These are phyloP conservation scores for Aspergillus ustus DNA, from an alignment of 2,329 filamentous ascomycete species.

Conservation along the genomic window DNA sequence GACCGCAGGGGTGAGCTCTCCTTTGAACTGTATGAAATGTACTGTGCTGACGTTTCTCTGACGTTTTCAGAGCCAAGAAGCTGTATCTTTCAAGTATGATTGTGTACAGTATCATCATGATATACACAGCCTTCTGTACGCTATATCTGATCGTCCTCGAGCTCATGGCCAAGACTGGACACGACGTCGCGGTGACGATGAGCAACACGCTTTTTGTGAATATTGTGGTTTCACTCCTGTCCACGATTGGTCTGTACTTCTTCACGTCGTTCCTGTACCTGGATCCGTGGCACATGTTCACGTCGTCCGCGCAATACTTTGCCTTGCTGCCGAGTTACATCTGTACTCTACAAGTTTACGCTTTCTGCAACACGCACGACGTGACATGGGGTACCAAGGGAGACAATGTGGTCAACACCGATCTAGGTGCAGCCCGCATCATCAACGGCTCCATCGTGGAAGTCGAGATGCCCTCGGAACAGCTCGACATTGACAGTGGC, in stretches of 20 bases:
- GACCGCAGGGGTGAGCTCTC: constrained; percentile 85
- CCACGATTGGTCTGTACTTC: constrained; percentile 92
- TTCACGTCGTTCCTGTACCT: constrained; percentile 95
- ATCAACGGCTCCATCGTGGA: constrained; percentile 81
- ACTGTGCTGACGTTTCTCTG: too few relatives aligned
- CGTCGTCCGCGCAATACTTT: constrained; percentile 88
- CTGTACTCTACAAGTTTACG: constrained; percentile 96
- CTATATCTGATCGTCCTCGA: constrained; percentile 90
- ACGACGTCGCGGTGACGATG: constrained; percentile 57
- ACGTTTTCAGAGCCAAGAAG: constrained; percentile 82
- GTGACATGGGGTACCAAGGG: constrained; percentile 99
- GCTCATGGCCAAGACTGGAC: constrained; percentile 59
- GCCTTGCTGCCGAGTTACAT: constrained; percentile 90
- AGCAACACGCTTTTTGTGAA: constrained; percentile 95
- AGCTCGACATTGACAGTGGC: constrained; percentile 95
- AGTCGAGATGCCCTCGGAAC: constrained; percentile 95
- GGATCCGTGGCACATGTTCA: constrained; percentile 99
- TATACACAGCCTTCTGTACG: constrained; percentile 87
- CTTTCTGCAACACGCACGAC: constrained; percentile 99
- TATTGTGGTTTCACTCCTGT: constrained; percentile 84
- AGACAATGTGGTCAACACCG: constrained; percentile 91
- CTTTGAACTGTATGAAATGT: too few relatives aligned
- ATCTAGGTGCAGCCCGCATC: constrained; percentile 83
- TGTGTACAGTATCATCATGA: constrained; percentile 92
- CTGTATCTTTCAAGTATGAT: constrained; percentile 89